Evolutionary conservation across 169 alveolate genomes (phyloP).

Genomic region (Theileria sp.): DNA sequence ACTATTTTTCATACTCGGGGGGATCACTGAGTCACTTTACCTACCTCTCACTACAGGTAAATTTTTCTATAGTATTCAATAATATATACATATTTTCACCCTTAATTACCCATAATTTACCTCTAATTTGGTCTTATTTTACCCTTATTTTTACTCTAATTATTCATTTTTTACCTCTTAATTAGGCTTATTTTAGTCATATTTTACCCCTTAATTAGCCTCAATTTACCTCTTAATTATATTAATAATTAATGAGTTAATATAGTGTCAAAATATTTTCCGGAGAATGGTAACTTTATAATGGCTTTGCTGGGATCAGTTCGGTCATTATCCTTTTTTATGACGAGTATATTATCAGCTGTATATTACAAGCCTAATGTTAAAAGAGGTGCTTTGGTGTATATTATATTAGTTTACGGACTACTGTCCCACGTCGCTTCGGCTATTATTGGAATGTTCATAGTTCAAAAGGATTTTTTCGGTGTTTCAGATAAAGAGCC

Average conservation of each 20-base stretch:
- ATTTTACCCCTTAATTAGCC: no score
- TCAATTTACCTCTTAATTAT: no score
- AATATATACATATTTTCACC: no score
- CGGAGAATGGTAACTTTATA: constrained; percentile 21
- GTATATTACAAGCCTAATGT: constrained; percentile 7
- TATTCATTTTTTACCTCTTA: no score
- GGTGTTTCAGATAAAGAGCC: not conserved
- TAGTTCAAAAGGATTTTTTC: constrained; percentile 28
- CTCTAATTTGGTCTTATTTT: no score
- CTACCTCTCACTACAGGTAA: constrained; percentile 31
- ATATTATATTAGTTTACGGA: constrained; percentile 14
- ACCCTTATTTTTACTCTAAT: no score
- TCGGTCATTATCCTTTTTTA: constrained; percentile 42
- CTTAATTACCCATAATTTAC: no score
- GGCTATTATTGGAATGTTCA: constrained; percentile 25
- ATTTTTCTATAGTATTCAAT: no score
- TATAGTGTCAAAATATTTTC: constrained; percentile 36
- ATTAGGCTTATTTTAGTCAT: no score
- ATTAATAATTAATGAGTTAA: not conserved
- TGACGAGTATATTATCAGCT: constrained; percentile 32
- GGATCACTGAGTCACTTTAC: constrained; percentile 28
- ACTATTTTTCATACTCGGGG: constrained; percentile 29
- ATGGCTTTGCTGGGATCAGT: constrained; percentile 44
- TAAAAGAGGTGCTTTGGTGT: not conserved
- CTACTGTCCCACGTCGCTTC: constrained; percentile 22